Evolutionary conservation across 306 rosid genomes (phyloP).

Genomic region (Rosa lucieae): DNA sequence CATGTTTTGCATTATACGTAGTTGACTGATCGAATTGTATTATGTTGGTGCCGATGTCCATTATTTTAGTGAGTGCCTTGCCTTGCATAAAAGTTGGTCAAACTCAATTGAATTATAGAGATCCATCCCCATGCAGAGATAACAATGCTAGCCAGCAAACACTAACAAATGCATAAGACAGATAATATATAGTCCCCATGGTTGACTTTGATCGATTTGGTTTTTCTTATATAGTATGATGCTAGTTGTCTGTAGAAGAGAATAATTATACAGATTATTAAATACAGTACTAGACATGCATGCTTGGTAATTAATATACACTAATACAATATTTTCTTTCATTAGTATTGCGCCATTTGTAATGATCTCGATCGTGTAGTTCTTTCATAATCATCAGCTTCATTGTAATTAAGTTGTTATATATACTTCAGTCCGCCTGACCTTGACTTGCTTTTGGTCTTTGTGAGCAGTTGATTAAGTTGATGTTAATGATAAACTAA

Average conservation of each 20-base stretch:
- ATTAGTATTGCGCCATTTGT: not conserved
- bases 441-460: not conserved
- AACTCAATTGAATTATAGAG: not conserved
- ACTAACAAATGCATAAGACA: slow-evolving; percentile 7
- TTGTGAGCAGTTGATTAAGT: not conserved
- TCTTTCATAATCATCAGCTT: not conserved
- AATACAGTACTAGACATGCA: not conserved
- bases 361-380: not conserved
- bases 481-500: not conserved
- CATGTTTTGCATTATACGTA: not conserved
- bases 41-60: not conserved
- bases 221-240: not conserved
- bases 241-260: not conserved
- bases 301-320: not conserved
- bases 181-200: not conserved
- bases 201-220: not conserved
- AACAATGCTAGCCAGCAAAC: not conserved
- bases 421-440: not conserved
- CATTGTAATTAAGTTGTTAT: not conserved
- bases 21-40: not conserved
- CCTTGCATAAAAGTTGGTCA: not conserved
- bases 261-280: not conserved
- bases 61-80: not conserved
- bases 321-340: not conserved
- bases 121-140: slow-evolving; percentile 2